Base-by-base conservation (phyloP, 75 land plant genomes). In the Adiantum capillusveneris region DNA sequence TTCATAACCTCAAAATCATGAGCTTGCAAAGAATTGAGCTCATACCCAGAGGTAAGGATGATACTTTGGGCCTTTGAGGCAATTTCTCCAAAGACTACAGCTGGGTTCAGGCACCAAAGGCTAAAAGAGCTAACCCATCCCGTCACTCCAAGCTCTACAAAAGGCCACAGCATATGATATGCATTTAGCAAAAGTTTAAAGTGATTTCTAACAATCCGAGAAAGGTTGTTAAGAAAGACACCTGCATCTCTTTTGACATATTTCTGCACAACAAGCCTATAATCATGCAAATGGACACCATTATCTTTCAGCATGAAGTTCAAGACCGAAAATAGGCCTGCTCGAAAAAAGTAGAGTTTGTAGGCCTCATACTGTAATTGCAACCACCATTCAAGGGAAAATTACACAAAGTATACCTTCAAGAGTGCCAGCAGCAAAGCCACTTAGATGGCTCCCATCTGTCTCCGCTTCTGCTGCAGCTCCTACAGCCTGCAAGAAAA, bases 51-150 rank as follows among this genome's bases (percentile, higher is more conserved):
- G 24, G 98, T 88, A 45, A 88, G 80, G 59, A 93, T 84, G 12
- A 92, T 77, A 2, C 90, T 82, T 36, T 68, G 64, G 31, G 90
- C 76, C 25, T 72, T 68, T 48, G 75, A 64, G 34, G 90, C 84
- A 75, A 93, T 63, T 28, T 79, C 95, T 64, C 61, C 75, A 58
- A 93, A 93, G 14, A 93, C 90, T 46, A 93, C 95, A 37, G 86
- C 80, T 28, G 98, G 98, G 76, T 93, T 85, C 62, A 93, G 69
- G 63, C 94, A 93, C 95, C 93, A 93, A 27, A 93, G 64, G 60
- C 81, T 83, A 19, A 93, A 29, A 18, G 77, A 66, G 51, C 39
- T 22, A 11, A 65, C 73, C 94, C 84, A 85, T 19, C 66, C 68
- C 24, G 56, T 57, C 29, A 61, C 65, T 69, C 61, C 60, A 65